These are phyloP conservation scores for Gossypium gossypioides DNA, from an alignment of 441 rosid genomes.

Conservation along the genomic window DNA sequence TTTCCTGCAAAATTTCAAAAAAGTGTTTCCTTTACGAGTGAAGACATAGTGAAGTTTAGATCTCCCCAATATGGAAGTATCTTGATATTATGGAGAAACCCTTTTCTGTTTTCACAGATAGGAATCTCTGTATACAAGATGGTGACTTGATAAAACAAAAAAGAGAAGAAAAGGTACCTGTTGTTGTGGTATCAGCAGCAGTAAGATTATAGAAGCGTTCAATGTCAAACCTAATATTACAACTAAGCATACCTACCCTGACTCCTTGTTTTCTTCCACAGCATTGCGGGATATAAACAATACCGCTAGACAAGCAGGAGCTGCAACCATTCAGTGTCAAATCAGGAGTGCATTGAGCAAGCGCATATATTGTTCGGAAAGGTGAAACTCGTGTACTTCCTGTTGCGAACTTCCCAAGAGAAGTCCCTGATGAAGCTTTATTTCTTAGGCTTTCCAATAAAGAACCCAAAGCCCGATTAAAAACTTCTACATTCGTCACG, in stretches of 20 bases:
- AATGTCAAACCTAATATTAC: conserved; percentile 22
- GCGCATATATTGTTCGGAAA: conserved; percentile 32
- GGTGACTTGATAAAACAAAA: neutral
- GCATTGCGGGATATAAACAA: conserved; percentile 6
- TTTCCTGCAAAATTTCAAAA: conserved; percentile 17
- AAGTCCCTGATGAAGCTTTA: conserved; percentile 24
- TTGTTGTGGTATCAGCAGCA: conserved; percentile 2
- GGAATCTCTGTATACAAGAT: neutral
- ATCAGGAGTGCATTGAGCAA: conserved; percentile 48
- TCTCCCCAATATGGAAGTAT: neutral
- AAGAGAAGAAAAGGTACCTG: conserved; percentile 10
- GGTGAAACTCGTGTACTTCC: conserved; percentile 8
- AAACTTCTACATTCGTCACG: conserved; percentile 21
- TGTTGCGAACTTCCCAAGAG: conserved; percentile 27
- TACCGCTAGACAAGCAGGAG: conserved; percentile 22
- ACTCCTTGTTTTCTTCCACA: conserved; percentile 23
- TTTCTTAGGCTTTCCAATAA: conserved; percentile 21
- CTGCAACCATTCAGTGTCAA: conserved; percentile 28
- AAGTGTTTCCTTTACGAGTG: neutral
- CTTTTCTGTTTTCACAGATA: too few species aligned
- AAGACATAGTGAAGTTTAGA: neutral
- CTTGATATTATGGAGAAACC: neutral
- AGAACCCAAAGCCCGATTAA: conserved; percentile 24
- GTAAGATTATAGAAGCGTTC: conserved; percentile 15
- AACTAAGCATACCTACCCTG: conserved; percentile 33